These are phyloP conservation scores for Naganishia albida DNA, from an alignment of 1,284 basidiomycete genomes.

Conservation along the genomic window DNA sequence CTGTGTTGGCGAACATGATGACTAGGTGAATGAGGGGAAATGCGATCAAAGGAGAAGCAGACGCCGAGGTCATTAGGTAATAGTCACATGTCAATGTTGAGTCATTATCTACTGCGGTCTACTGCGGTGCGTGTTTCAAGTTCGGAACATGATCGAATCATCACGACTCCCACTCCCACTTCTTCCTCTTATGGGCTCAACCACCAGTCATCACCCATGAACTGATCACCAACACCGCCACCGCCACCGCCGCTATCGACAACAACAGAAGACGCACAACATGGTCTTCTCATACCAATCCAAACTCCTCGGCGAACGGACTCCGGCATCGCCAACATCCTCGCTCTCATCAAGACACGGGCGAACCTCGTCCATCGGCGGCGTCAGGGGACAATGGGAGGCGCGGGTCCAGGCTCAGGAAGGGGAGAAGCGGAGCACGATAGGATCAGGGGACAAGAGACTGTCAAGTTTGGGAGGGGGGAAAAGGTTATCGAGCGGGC, in stretches of 20 bases:
- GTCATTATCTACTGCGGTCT: background rate
- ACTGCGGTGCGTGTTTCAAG: background rate
- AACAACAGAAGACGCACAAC: background rate
- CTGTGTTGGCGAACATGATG: slow-evolving; percentile 56
- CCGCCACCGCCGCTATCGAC: too few relatives aligned
- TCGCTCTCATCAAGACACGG: background rate
- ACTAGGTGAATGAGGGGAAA: background rate
- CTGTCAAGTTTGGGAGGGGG: background rate
- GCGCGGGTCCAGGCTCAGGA: slow-evolving; percentile 2
- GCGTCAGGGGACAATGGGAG: slow-evolving; percentile 21
- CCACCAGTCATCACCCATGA: too few relatives aligned
- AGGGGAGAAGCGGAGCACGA: background rate
- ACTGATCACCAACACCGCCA: too few relatives aligned
- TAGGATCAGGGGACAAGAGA: background rate
- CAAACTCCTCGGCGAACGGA: slow-evolving; percentile 17
- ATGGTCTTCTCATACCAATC: slow-evolving; percentile 24
- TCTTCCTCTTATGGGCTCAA: too few relatives aligned
- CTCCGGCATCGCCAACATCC: background rate
- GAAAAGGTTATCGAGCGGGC: background rate
- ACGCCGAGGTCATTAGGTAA: slow-evolving; percentile 13
- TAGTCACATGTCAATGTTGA: slow-evolving; percentile 5
- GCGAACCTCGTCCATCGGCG: background rate
- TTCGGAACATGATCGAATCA: background rate
- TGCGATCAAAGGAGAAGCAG: background rate
- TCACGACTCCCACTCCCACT: background rate